phyloP scores from a whole-genome alignment of 2,329 filamentous ascomycete species.

The Trichoderma sp. region DNA sequence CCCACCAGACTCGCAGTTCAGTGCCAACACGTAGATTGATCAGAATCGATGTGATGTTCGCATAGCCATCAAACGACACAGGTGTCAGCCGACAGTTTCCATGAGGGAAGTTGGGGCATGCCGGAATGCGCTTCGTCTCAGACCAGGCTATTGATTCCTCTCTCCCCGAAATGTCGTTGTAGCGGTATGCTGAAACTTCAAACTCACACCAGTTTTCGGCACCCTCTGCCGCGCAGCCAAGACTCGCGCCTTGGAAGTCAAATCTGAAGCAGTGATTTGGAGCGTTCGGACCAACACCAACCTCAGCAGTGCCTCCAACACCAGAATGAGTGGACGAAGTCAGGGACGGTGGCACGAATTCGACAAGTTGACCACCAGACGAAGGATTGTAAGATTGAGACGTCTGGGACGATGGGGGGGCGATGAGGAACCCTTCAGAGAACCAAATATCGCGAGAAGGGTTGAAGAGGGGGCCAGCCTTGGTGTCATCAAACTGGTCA shows the following conservation, averaged over 20 bases:
- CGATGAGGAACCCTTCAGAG: conserved; percentile 40
- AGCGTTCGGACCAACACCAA: conserved; percentile 39
- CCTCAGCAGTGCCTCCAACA: conserved; percentile 37
- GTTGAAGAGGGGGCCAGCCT: conserved; percentile 39
- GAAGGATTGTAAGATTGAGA: conserved; percentile 36
- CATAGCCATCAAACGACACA: conserved; percentile 38
- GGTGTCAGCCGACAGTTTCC: conserved; percentile 35
- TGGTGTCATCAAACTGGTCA: conserved; percentile 36
- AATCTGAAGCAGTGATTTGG: conserved; percentile 39
- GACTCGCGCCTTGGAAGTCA: conserved; percentile 37
- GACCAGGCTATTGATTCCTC: conserved; percentile 41
- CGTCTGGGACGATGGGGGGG: conserved; percentile 34
- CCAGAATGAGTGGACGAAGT: conserved; percentile 24
- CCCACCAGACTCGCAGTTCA: conserved; percentile 41
- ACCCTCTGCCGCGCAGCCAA: conserved; percentile 38
- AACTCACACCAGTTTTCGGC: conserved; percentile 41
- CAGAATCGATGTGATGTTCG: conserved; percentile 38
- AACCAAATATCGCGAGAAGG: conserved; percentile 41
- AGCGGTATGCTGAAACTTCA: conserved; percentile 41
- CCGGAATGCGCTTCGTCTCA: conserved; percentile 38
- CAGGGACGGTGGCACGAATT: conserved; percentile 39
- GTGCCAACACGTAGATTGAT: conserved; percentile 38
- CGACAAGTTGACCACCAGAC: conserved; percentile 39
- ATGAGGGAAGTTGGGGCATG: conserved; percentile 35
- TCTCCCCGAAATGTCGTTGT: conserved; percentile 30